phyloP scores from a whole-genome alignment of 805 yeast genomes.

The Clavispora vitiphila region DNA sequence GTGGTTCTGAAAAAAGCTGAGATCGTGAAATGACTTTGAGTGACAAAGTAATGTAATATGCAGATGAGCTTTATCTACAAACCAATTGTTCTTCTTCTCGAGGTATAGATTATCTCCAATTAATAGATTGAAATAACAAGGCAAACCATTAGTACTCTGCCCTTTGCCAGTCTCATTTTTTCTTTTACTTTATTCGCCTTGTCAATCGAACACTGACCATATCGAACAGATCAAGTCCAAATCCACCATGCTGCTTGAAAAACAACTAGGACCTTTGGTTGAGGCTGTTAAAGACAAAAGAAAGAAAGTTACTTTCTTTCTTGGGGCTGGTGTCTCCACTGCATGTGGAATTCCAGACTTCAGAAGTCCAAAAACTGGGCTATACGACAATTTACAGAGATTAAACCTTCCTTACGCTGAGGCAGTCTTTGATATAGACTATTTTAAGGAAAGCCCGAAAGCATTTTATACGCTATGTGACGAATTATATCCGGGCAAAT shows the following conservation, averaged over 20 bases:
- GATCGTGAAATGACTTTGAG: not conserved
- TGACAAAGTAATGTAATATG: not conserved
- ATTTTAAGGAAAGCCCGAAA: constrained; percentile 65
- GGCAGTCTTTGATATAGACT: constrained; percentile 90
- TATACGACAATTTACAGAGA: constrained; percentile 72
- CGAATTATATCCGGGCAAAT: constrained; percentile 86
- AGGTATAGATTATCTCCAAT: no score
- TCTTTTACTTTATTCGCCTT: no score
- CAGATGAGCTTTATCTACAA: not conserved
- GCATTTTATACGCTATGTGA: constrained; percentile 83
- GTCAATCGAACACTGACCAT: no score
- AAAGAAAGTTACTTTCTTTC: constrained; percentile 56
- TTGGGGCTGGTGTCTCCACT: constrained; percentile 95
- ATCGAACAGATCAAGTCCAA: no score
- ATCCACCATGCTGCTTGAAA: not conserved
- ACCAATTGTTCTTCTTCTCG: not conserved
- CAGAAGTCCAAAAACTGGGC: constrained; percentile 83
- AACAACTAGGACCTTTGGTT: constrained; percentile 23
- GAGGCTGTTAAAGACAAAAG: constrained; percentile 24
- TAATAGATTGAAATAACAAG: no score
- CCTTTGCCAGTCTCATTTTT: no score
- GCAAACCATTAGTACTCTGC: no score
- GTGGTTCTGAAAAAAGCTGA: not conserved
- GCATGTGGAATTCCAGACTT: constrained; percentile 95
- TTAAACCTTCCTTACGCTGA: constrained; percentile 86